Base-by-base conservation (phyloP, 352 stramenopile genomes). In the Thraustotheca clavata region DNA sequence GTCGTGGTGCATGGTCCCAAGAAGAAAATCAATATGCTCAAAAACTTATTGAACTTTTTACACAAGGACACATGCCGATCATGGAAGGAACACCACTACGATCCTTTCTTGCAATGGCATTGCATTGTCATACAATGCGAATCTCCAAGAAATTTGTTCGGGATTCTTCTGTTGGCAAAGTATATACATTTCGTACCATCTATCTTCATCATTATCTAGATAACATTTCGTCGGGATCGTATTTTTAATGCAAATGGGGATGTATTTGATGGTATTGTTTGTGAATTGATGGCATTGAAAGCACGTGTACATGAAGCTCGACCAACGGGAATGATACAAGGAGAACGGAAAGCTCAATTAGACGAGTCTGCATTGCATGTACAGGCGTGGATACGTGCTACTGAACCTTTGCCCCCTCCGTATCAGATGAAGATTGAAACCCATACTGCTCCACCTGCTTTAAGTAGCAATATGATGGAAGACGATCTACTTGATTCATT, bases 81-180 rank as follows among this genome's bases (percentile, higher is more conserved):
- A 24, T 65, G 11, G 57, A 65, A 65, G 57, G 57, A 40, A 65
- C 57, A 32, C 57, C 57, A 33, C 38, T 65, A 16, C 57, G 57
- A 11, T 65, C 57, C 27, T 65, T 65, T 33, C 39, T 65, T 7
- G 57, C 57, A 8, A 41, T 65, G 7, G 57, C 46, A 5, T 27
- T 65, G 16, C 57, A 65, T 46, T 65, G 57, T 32, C 57, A 65
- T 24, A 41, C 57, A 1, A 65, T 65, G 57, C 57, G 57, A 33
- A 65, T 65, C 57, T 65, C 57, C 14, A 65, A 65, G 29, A 65
- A 65, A 20, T 65, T 65, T 65, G 57, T 65, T 27, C 57, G 57
- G 29, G 57, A 65, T 20, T 65, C 33, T 24, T 65, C 57, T 3
- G 57, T 65, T n/a, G 57, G 57, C 36, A 65, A 65, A 27, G 43